Base-by-base conservation (phyloP, 495 filamentous ascomycete genomes). In the Chaetomium cochliodes region DNA sequence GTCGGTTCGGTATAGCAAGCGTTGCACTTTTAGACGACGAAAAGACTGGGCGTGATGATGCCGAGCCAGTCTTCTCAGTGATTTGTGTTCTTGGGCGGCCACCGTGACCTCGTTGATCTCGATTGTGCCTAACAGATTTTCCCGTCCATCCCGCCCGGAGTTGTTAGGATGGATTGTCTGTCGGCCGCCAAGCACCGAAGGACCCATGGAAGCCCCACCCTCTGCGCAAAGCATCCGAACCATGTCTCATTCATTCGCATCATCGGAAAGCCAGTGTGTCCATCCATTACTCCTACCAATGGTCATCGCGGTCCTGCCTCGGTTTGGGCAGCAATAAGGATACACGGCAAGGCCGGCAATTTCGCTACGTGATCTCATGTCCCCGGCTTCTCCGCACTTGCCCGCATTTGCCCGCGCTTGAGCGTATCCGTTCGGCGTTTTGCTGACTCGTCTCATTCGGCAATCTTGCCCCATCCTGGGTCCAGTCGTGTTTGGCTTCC, bases 371-470 rank as follows among this genome's bases (percentile, higher is more conserved):
- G 44, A 53, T 52, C 47, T 16, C 18, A 59, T 33, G 46, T 5
- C 46, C 33, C 58, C 47, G 46, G 55, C 9, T 25, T 53, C 20
- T 47, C 65, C 55, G 55, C 18, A 46, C 46, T 37, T 37, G 33
- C 33, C 33, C 33, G 33, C 33, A 60, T 3, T 25, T 53, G 13
- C 39, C 65, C 55, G 55, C 18, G 30, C 46, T 25, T 54, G 47
- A 16, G 46, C 44, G 8, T 22, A 42, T 42, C 55, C 46, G 8
- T 37, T 37, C 16, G 41, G 11, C 26, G 5, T 2, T 8, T 6
- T 37, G 57, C 63, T 65, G 57, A 65, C 63, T 65, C 57, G 63
- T 20, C 63, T 41, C 63, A 53, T 60, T 65, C 57, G 63, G 63
- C 13, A 55, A 65, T 60, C 57, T 50, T 33, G 37, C 26, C 56